phyloP scores from a whole-genome alignment of 164 flowering plant species.

The Vitis vinifera region ASM3070453v1 NC_081808.1:19863501-19864000 shows the following conservation, averaged over 20 bases:
- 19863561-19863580: conserved; percentile 73
- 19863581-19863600: conserved; percentile 94
- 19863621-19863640: conserved; percentile 37
- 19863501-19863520: not conserved
- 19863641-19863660: conserved; percentile 60
- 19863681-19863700: conserved; percentile 90
- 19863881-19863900: too few species aligned
- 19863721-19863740: conserved; percentile 71
- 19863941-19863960: too few species aligned
- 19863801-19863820: too few species aligned
- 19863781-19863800: not conserved
- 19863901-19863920: too few species aligned
- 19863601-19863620: conserved; percentile 74
- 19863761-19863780: not conserved
- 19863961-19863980: too few species aligned
- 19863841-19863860: too few species aligned
- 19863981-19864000: too few species aligned
- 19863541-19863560: not conserved
- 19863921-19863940: too few species aligned
- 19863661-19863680: conserved; percentile 77
- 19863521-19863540: not conserved
- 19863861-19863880: too few species aligned
- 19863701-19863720: conserved; percentile 87
- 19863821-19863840: too few species aligned
- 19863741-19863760: not conserved